phyloP scores from a whole-genome alignment of 1,139 yeast genomes.

The Yamadazyma trypodendri region DNA sequence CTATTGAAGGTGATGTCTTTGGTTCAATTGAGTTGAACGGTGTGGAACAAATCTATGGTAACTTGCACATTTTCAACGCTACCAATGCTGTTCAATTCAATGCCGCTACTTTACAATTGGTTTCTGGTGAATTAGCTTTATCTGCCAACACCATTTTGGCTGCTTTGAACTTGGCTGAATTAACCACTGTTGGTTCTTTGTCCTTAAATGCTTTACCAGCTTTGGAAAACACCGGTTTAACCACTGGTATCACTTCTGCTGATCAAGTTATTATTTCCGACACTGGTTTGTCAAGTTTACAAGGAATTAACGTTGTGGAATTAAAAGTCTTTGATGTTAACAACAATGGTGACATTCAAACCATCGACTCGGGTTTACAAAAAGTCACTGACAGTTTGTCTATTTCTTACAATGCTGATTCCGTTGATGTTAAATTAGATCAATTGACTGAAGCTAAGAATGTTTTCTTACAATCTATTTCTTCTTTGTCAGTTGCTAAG shows the following conservation, averaged over 20 bases:
- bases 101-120: conserved; percentile 76
- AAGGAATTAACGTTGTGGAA: conserved; percentile 74
- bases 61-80: conserved; percentile 64
- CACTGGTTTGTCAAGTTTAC: conserved; percentile 75
- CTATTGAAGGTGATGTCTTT: conserved; percentile 58
- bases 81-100: conserved; percentile 59
- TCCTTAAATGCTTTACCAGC: conserved; percentile 84
- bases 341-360: conserved; percentile 70
- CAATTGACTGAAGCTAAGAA: conserved; percentile 80
- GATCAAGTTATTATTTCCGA: conserved; percentile 75
- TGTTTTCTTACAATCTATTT: conserved; percentile 76
- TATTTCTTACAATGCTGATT: conserved; percentile 81
- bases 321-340: conserved; percentile 80
- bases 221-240: conserved; percentile 65
- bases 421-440: conserved; percentile 67
- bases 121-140: conserved; percentile 68
- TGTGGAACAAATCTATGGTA: conserved; percentile 71
- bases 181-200: conserved; percentile 79
- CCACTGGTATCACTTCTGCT: conserved; percentile 73
- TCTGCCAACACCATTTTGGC: conserved; percentile 65
- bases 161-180: conserved; percentile 71
- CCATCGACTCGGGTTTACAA: conserved; percentile 70
- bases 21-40: conserved; percentile 58
- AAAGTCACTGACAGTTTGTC: conserved; percentile 72
- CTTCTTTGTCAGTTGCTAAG: conserved; percentile 67